Conservation (phyloP, 1,284 basidiomycete genomes). For the Austroboletus novae-zelandiae region DNA sequence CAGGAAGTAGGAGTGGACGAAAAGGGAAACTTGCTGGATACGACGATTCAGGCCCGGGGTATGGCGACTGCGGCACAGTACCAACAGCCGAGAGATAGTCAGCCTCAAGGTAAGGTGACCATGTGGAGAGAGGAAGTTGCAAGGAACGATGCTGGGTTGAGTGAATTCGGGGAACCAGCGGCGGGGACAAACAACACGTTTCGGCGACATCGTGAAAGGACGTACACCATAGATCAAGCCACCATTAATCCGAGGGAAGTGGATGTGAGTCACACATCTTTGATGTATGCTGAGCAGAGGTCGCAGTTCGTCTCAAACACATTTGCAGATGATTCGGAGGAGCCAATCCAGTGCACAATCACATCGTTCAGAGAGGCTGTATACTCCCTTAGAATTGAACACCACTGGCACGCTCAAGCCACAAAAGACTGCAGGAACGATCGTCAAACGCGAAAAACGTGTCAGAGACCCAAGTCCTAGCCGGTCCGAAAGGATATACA, state of each 20-base stretch:
- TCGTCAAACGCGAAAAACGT: constrained; percentile 21
- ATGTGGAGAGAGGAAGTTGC: constrained; percentile 54
- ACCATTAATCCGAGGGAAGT: constrained; percentile 17
- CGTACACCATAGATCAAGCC: constrained; percentile 11
- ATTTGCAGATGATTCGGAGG: constrained; percentile 12
- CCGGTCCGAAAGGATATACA: constrained; percentile 35
- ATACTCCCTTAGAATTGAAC: constrained; percentile 23
- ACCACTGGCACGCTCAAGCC: constrained; percentile 12
- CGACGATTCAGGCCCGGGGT: constrained; percentile 11
- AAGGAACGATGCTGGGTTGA: constrained; percentile 20
- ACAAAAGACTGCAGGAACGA: constrained; percentile 13
- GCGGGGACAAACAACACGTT: constrained; percentile 11
- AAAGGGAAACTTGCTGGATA: constrained; percentile 23
- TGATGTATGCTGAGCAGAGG: not conserved
- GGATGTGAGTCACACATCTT: constrained; percentile 18
- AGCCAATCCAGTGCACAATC: constrained; percentile 24
- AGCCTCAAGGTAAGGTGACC: constrained; percentile 44
- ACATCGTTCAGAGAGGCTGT: constrained; percentile 23
- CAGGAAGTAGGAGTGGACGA: constrained; percentile 35
- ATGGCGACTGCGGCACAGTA: constrained; percentile 2
- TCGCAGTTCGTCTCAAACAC: not conserved
- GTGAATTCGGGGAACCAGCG: constrained; percentile 26
- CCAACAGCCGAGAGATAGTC: constrained; percentile 10
- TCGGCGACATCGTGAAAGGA: constrained; percentile 11
- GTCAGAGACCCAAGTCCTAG: constrained; percentile 25